A percentile compares a stretch with the other conserved stretches of the same genome.
Evolutionary conservation across 306 rosid genomes (phyloP).

Genomic region (Lablab purpureus): DNA sequence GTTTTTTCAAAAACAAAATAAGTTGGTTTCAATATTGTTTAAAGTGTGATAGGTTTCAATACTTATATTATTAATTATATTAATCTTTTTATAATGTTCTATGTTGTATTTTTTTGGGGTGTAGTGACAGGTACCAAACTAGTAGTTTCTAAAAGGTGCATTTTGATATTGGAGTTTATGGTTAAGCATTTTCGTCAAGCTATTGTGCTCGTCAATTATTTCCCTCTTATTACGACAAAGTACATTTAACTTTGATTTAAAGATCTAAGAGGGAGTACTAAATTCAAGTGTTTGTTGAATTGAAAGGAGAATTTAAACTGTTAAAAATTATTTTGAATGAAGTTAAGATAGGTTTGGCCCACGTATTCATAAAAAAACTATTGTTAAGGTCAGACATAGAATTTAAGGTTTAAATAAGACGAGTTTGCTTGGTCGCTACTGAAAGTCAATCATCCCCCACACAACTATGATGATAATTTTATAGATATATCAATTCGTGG

Average conservation of each 20-base stretch:
- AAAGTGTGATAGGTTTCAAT: too few relatives aligned
- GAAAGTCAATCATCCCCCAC: constrained; percentile 24
- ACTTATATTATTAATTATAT: too few relatives aligned
- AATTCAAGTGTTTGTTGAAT: constrained; percentile 20
- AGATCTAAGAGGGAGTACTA: background rate
- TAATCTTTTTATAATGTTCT: too few relatives aligned
- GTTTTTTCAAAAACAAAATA: too few relatives aligned
- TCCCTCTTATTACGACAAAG: background rate
- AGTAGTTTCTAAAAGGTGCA: too few relatives aligned
- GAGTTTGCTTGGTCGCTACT: constrained; percentile 33
- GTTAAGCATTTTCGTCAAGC: background rate
- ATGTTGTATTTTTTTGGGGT: too few relatives aligned
- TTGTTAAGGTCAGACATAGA: background rate
- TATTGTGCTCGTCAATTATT: background rate
- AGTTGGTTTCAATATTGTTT: too few relatives aligned
- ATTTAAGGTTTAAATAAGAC: constrained; percentile 22
- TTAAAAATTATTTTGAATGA: background rate
- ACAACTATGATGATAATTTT: constrained; percentile 27
- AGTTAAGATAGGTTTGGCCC: background rate
- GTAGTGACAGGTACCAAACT: too few relatives aligned
- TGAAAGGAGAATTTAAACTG: constrained; percentile 17
- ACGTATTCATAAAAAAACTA: background rate
- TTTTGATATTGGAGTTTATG: background rate
- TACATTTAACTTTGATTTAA: constrained; percentile 42
- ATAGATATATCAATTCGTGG: background rate